Evolutionary conservation across 208 protist species (phyloP).

Genomic region (Leishmania mexicana): DNA sequence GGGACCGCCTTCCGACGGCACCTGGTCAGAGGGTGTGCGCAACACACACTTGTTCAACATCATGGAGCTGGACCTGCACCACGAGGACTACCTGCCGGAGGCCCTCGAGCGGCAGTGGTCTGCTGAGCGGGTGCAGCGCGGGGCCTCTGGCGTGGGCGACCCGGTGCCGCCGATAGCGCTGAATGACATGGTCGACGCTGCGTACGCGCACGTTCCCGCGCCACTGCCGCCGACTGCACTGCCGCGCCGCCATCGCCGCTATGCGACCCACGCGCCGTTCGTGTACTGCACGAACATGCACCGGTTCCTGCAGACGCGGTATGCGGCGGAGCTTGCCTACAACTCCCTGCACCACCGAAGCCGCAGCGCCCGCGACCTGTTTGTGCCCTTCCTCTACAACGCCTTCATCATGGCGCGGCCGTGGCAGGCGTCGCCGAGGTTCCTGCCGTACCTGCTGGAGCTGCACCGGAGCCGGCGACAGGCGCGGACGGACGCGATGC

Average conservation of each 20-base stretch:
- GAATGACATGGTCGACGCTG: neutral
- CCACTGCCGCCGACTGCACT: no score
- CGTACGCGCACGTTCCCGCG: no score
- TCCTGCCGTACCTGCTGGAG: constrained; percentile 35
- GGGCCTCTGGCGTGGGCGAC: constrained; percentile 37
- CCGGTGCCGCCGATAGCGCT: neutral
- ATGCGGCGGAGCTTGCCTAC: constrained; percentile 39
- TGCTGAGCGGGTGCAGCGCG: constrained; percentile 69
- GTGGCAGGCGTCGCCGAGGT: constrained; percentile 53
- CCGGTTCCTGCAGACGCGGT: constrained; percentile 40
- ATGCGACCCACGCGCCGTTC: constrained; percentile 67
- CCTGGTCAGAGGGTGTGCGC: no score
- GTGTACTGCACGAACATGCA: constrained; percentile 70
- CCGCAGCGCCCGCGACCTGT: constrained; percentile 39
- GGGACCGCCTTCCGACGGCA: constrained; percentile 66
- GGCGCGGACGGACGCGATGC: neutral
- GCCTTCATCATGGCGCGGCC: constrained; percentile 61
- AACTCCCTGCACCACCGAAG: constrained; percentile 26
- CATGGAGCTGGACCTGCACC: constrained; percentile 36
- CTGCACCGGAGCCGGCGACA: neutral
- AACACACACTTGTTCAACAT: constrained; percentile 40
- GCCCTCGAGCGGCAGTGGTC: constrained; percentile 59
- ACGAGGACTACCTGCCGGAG: constrained; percentile 22
- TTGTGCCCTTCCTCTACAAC: constrained; percentile 69
- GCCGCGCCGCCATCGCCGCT: constrained; percentile 29